phyloP scores from a whole-genome alignment of 2,329 filamentous ascomycete genomes.

The Aspergillus ustus region DNA sequence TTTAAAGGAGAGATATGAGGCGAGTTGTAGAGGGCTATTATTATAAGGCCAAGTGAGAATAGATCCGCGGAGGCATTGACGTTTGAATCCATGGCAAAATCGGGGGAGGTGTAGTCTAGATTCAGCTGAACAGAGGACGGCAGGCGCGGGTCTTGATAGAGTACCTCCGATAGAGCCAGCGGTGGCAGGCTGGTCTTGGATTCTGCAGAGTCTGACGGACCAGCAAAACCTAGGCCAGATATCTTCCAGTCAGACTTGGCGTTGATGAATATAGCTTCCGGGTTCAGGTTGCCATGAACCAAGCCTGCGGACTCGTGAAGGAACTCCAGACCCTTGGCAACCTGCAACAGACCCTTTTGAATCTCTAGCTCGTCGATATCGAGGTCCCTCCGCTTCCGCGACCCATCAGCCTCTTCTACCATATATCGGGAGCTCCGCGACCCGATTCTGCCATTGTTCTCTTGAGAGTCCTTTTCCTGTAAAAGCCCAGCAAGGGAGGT shows the following conservation, averaged over 20 bases:
- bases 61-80: slow-evolving; percentile 84
- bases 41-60: slow-evolving; percentile 89
- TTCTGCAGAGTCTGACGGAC: slow-evolving; percentile 75
- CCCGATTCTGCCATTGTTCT: slow-evolving; percentile 69
- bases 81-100: slow-evolving; percentile 91
- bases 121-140: slow-evolving; percentile 84
- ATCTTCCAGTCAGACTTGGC: slow-evolving; percentile 99
- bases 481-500: slow-evolving; percentile 83
- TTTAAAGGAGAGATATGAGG: slow-evolving; percentile 88
- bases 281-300: slow-evolving; percentile 92
- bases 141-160: slow-evolving; percentile 83
- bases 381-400: slow-evolving; percentile 74
- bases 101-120: slow-evolving; percentile 90
- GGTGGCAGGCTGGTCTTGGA: slow-evolving; percentile 76
- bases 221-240: slow-evolving; percentile 88
- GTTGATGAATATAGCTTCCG: slow-evolving; percentile 92
- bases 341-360: slow-evolving; percentile 90
- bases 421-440: slow-evolving; percentile 79
- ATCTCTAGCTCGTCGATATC: slow-evolving; percentile 98
- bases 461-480: slow-evolving; percentile 87
- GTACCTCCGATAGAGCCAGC: slow-evolving; percentile 78
- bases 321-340: slow-evolving; percentile 93
- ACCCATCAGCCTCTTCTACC: slow-evolving; percentile 76
- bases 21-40: slow-evolving; percentile 90
- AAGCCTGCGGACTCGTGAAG: slow-evolving; percentile 92